A percentile compares a stretch with the other conserved stretches of the same genome.
These are phyloP conservation scores for Colletotrichum sp. DNA, from an alignment of 2,329 filamentous ascomycete genomes.

Conservation along the genomic window DNA sequence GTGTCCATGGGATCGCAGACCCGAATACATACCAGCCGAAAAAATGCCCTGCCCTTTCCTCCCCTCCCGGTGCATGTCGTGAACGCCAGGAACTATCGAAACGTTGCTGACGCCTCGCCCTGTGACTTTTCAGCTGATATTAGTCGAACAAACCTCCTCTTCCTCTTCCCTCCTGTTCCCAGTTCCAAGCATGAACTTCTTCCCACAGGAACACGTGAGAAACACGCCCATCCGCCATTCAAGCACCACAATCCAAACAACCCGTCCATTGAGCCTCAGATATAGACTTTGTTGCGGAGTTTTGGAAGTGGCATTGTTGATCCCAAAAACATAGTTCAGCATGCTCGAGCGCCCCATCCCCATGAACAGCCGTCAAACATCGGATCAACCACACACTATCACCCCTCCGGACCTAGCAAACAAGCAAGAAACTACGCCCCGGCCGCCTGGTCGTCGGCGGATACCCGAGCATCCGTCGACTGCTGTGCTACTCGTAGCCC, in stretches of 20 bases:
- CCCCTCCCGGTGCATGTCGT: background rate
- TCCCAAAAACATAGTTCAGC: background rate
- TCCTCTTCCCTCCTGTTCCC: background rate
- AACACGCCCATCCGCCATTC: background rate
- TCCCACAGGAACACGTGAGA: background rate
- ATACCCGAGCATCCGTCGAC: background rate
- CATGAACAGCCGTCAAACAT: background rate
- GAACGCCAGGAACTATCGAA: background rate
- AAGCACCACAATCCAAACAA: background rate
- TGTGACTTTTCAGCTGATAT: background rate
- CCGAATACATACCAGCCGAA: background rate
- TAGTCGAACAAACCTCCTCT: background rate
- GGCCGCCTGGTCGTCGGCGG: background rate
- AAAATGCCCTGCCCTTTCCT: background rate
- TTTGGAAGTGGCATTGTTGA: background rate
- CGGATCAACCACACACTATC: background rate
- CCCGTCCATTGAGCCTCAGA: background rate
- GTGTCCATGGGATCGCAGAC: background rate
- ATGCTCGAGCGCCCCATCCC: background rate
- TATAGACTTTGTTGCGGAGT: background rate
- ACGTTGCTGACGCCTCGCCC: background rate
- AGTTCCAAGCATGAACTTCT: background rate
- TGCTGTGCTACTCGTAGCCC: background rate
- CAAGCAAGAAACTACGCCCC: background rate
- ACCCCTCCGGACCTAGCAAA: background rate